A percentile compares a stretch with the other conserved stretches of the same genome.
These are phyloP conservation scores for Peronosclerospora sorghi DNA, from an alignment of 352 stramenopile genomes.

Conservation along the genomic window DNA sequence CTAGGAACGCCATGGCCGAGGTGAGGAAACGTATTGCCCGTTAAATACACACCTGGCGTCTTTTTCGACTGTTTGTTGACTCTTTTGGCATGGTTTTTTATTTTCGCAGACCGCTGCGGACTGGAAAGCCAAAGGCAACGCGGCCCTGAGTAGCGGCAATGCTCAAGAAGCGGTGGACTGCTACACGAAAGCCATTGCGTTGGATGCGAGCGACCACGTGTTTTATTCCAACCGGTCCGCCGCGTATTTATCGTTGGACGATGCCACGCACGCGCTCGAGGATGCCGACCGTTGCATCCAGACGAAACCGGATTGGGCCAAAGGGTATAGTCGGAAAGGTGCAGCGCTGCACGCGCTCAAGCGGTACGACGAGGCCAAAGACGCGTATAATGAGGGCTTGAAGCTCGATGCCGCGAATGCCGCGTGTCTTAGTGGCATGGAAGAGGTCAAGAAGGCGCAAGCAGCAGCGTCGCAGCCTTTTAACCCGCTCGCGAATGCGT, in stretches of 20 bases:
- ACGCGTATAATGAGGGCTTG: slow-evolving; percentile 81
- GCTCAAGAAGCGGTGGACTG: slow-evolving; percentile 90
- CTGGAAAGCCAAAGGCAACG: slow-evolving; percentile 95
- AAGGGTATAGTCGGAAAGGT: slow-evolving; percentile 96
- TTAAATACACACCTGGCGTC: background rate
- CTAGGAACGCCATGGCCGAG: slow-evolving; percentile 12
- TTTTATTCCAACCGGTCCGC: slow-evolving; percentile 98
- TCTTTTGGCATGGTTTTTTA: too few species aligned
- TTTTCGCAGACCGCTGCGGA: slow-evolving; percentile 24
- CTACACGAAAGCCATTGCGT: slow-evolving; percentile 95
- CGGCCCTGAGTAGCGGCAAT: slow-evolving; percentile 88
- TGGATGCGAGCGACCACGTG: slow-evolving; percentile 93
- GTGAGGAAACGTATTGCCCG: background rate
- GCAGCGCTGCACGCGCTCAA: slow-evolving; percentile 92
- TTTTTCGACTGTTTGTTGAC: background rate
- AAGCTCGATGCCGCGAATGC: slow-evolving; percentile 88
- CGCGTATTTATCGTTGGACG: slow-evolving; percentile 92
- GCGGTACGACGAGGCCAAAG: slow-evolving; percentile 76
- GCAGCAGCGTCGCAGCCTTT: slow-evolving; percentile 24
- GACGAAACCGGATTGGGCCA: slow-evolving; percentile 92
- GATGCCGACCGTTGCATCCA: slow-evolving; percentile 94
- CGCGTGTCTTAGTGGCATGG: slow-evolving; percentile 87
- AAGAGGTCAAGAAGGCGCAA: slow-evolving; percentile 89
- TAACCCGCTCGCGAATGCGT: slow-evolving; percentile 85
- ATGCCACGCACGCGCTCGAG: slow-evolving; percentile 89